phyloP scores from a whole-genome alignment of 768 basidiomycete species.

The Macrolepiota fuliginosa region DNA sequence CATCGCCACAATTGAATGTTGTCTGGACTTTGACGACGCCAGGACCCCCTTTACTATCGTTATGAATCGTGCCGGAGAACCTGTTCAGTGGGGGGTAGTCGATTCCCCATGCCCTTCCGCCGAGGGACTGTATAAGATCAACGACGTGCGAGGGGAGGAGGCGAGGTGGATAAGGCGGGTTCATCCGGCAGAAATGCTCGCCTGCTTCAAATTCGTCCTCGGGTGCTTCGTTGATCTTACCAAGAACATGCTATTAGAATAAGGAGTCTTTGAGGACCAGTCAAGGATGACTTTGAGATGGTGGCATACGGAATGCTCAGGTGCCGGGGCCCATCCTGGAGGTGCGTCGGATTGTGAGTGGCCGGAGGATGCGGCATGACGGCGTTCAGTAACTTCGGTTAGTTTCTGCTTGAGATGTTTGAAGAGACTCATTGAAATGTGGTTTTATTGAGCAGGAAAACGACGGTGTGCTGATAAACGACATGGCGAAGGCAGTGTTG shows the following conservation, averaged over 20 bases:
- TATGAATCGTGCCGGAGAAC: conserved; percentile 44
- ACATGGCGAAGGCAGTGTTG: conserved; percentile 10
- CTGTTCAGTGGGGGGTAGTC: conserved; percentile 36
- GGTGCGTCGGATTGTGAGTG: conserved; percentile 23
- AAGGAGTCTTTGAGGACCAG: neutral
- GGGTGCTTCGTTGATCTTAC: conserved; percentile 54
- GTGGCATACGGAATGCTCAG: conserved; percentile 42
- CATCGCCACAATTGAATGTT: conserved; percentile 38
- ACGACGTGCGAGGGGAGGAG: conserved; percentile 51
- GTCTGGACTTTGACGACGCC: conserved; percentile 43
- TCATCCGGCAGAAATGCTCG: conserved; percentile 43
- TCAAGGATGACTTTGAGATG: neutral
- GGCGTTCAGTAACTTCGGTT: neutral
- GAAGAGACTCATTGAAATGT: conserved; percentile 12
- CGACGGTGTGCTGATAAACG: neutral
- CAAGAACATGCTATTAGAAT: conserved; percentile 35
- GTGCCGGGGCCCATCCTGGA: conserved; percentile 60
- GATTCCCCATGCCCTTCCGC: conserved; percentile 55
- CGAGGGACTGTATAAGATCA: conserved; percentile 45
- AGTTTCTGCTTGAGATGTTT: conserved; percentile 7
- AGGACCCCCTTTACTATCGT: conserved; percentile 30
- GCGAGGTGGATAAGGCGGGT: conserved; percentile 38
- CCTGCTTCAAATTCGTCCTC: conserved; percentile 53
- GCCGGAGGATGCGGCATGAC: neutral
- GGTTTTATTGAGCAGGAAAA: neutral